Evolutionary conservation across 257 asterid genomes (phyloP).

Genomic region (Solanum pennellii): DNA sequence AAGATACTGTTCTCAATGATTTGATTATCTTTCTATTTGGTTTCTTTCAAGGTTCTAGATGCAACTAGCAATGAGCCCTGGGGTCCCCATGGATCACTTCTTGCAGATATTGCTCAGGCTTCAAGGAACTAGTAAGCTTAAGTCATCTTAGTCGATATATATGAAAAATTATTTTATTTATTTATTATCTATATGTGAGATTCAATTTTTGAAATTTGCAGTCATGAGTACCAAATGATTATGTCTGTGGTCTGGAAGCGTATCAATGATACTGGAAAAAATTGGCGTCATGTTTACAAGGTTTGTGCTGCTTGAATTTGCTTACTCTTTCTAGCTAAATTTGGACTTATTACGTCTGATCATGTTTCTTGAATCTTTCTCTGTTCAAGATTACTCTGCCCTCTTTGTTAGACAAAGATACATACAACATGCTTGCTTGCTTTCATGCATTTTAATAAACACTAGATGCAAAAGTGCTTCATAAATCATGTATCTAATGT

Average conservation of each 20-base stretch:
- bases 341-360: background rate
- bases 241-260: constrained; percentile 78
- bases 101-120: constrained; percentile 92
- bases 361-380: background rate
- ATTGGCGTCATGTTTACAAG: constrained; percentile 91
- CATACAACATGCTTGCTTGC: background rate
- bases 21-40: background rate
- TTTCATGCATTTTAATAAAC: background rate
- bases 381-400: background rate
- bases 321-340: background rate
- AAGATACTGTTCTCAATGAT: background rate
- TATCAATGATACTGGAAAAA: constrained; percentile 67
- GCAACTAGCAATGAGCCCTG: constrained; percentile 98
- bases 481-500: background rate
- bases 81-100: constrained; percentile 98
- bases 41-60: constrained; percentile 65
- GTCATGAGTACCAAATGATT: constrained; percentile 80
- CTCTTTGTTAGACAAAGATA: background rate
- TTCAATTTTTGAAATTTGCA: constrained; percentile 15
- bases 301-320: constrained; percentile 26
- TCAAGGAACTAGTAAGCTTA: constrained; percentile 67
- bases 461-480: background rate
- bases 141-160: background rate
- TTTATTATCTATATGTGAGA: background rate
- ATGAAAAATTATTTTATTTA: background rate